A percentile compares a stretch with the other conserved stretches of the same genome.
Conservation (phyloP, 768 basidiomycete species). For the Pulveroboletus ravenelii region DNA sequence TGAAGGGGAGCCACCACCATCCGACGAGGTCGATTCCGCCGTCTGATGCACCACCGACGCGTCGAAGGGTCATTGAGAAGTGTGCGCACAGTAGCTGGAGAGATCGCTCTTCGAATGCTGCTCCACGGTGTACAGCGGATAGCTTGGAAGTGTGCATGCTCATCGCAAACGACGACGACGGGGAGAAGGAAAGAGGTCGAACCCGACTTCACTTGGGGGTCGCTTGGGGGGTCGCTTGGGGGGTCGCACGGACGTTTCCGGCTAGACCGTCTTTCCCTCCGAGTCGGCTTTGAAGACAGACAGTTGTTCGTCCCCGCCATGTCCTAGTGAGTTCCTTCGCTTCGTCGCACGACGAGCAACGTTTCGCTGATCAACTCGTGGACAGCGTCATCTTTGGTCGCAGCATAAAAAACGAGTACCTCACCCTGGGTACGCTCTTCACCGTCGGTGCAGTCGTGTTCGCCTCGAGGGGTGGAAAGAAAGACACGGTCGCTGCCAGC, state of each 20-base stretch:
- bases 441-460: slow-evolving; percentile 52
- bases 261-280: background rate
- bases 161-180: background rate
- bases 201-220: too few relatives aligned
- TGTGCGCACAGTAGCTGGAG: slow-evolving; percentile 53
- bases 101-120: slow-evolving; percentile 69
- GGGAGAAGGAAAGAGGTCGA: background rate
- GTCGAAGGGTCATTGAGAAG: slow-evolving; percentile 74
- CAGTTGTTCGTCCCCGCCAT: slow-evolving; percentile 28
- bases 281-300: background rate
- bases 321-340: slow-evolving; percentile 39
- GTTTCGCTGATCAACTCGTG: slow-evolving; percentile 1
- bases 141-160: slow-evolving; percentile 4
- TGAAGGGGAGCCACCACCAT: slow-evolving; percentile 84
- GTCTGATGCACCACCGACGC: slow-evolving; percentile 84
- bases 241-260: slow-evolving; percentile 26
- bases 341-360: background rate
- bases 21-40: slow-evolving; percentile 86
- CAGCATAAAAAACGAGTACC: slow-evolving; percentile 75
- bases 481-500: slow-evolving; percentile 35
- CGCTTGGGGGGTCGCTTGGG: slow-evolving; percentile 11
- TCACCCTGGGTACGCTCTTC: slow-evolving; percentile 64
- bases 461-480: slow-evolving; percentile 54
- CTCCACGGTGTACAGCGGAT: slow-evolving; percentile 66
- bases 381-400: slow-evolving; percentile 73